Evolutionary conservation across 2,329 filamentous ascomycete species (phyloP).

Genomic region (Canariomyces notabilis): DNA sequence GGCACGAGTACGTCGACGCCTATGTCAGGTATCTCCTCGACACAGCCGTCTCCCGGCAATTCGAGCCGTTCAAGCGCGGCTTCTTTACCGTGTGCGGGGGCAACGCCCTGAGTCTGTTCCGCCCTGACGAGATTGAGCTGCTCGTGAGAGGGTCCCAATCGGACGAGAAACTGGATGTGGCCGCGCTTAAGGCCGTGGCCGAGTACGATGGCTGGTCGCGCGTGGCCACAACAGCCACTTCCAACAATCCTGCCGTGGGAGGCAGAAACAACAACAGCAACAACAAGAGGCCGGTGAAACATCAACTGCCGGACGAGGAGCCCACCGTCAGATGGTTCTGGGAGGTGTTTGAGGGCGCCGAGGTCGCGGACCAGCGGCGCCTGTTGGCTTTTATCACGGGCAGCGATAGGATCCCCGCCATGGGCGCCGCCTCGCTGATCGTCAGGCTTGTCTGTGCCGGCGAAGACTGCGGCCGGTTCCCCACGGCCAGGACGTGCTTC

Average conservation of each 20-base stretch:
- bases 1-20: slow-evolving; percentile 78
- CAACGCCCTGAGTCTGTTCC: slow-evolving; percentile 80
- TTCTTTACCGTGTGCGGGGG: slow-evolving; percentile 91
- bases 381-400: slow-evolving; percentile 84
- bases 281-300: slow-evolving; percentile 36
- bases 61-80: slow-evolving; percentile 88
- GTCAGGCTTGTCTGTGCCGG: slow-evolving; percentile 74
- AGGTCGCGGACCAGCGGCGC: slow-evolving; percentile 65
- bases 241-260: background rate
- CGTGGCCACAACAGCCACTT: no score
- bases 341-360: slow-evolving; percentile 67
- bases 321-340: slow-evolving; percentile 82
- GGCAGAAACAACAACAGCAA: background rate
- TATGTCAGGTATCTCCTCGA: slow-evolving; percentile 80
- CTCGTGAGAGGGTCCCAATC: slow-evolving; percentile 81
- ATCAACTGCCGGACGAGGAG: slow-evolving; percentile 53
- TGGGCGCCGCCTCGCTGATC: slow-evolving; percentile 72
- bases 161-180: slow-evolving; percentile 76
- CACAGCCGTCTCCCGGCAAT: slow-evolving; percentile 71
- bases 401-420: slow-evolving; percentile 84
- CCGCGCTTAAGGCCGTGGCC: slow-evolving; percentile 68
- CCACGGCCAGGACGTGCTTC: slow-evolving; percentile 86
- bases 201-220: slow-evolving; percentile 76
- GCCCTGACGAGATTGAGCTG: slow-evolving; percentile 86
- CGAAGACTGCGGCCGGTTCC: slow-evolving; percentile 68